Evolutionary conservation across 352 stramenopile genomes (phyloP).

Genomic region (Phytophthora melonis): DNA sequence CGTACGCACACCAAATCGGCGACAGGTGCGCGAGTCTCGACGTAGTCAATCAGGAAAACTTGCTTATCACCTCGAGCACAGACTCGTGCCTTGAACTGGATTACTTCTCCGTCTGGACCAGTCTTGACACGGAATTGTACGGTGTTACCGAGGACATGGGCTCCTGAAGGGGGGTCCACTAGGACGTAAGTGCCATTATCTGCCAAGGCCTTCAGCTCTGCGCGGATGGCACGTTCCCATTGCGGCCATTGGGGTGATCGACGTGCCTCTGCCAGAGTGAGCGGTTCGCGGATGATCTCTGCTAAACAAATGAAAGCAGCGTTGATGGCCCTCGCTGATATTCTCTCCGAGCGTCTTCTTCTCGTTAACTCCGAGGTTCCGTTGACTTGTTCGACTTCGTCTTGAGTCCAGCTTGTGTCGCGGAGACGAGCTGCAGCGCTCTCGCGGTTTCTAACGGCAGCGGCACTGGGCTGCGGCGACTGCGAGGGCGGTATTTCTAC

Average conservation of each 20-base stretch:
- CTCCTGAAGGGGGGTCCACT: slow-evolving; percentile 9
- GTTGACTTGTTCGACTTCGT: not conserved
- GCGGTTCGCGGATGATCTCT: slow-evolving; percentile 7
- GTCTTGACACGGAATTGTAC: slow-evolving; percentile 16
- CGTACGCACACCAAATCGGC: slow-evolving; percentile 2
- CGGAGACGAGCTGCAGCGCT: not conserved
- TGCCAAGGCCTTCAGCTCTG: not conserved
- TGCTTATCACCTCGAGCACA: slow-evolving; percentile 12
- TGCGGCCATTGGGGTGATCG: slow-evolving; percentile 1
- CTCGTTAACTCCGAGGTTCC: not conserved
- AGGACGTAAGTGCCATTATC: slow-evolving; percentile 4
- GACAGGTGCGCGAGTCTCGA: not conserved
- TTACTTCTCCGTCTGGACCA: not conserved
- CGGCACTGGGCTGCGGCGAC: too few relatives aligned
- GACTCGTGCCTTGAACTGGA: slow-evolving; percentile 6
- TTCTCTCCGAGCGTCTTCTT: not conserved
- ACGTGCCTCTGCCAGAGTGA: not conserved
- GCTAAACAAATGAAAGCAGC: not conserved
- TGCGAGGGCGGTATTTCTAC: too few relatives aligned
- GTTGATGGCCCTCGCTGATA: not conserved
- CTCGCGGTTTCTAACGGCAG: not conserved
- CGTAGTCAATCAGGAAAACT: slow-evolving; percentile 3
- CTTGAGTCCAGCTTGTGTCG: not conserved
- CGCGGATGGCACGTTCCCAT: not conserved
- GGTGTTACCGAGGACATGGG: slow-evolving; percentile 4